phyloP scores from a whole-genome alignment of 1,284 basidiomycete species.

The Sphaerobolus stellatus region DNA sequence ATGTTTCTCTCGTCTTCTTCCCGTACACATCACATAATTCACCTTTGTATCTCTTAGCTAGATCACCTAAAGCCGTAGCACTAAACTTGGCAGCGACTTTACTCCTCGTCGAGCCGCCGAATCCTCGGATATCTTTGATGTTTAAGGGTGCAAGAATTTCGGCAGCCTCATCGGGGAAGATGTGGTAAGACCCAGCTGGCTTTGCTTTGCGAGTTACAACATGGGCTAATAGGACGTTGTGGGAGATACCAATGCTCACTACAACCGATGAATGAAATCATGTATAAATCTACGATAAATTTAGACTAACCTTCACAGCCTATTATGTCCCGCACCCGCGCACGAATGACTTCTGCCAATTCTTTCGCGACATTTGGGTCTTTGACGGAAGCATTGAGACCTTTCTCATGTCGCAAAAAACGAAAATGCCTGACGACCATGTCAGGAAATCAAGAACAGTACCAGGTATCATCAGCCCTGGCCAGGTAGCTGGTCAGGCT shows the following conservation, averaged over 20 bases:
- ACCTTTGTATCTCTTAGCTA: constrained; percentile 59
- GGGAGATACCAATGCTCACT: constrained; percentile 90
- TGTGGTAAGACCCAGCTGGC: constrained; percentile 82
- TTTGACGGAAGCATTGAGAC: too few relatives aligned
- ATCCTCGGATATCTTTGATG: constrained; percentile 85
- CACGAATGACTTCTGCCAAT: constrained; percentile 80
- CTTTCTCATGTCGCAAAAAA: too few relatives aligned
- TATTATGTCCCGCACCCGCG: constrained; percentile 73
- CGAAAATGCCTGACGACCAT: too few relatives aligned
- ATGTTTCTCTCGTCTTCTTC: constrained; percentile 76
- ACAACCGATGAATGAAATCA: constrained; percentile 9
- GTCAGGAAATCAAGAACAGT: too few relatives aligned
- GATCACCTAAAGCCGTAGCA: constrained; percentile 67
- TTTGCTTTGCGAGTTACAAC: constrained; percentile 91
- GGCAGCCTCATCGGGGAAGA: constrained; percentile 54
- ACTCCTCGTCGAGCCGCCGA: constrained; percentile 72
- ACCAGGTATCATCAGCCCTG: too few relatives aligned
- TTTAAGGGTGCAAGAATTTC: constrained; percentile 73
- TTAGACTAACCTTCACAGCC: constrained; percentile 72
- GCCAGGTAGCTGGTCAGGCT: too few relatives aligned
- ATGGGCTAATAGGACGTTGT: constrained; percentile 90
- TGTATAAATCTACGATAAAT: not conserved
- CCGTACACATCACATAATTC: constrained; percentile 76
- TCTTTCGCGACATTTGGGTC: constrained; percentile 59
- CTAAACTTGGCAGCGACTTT: constrained; percentile 80